Base-by-base conservation (phyloP, 495 filamentous ascomycete species). In the Hypoxylon fragiforme region DNA sequence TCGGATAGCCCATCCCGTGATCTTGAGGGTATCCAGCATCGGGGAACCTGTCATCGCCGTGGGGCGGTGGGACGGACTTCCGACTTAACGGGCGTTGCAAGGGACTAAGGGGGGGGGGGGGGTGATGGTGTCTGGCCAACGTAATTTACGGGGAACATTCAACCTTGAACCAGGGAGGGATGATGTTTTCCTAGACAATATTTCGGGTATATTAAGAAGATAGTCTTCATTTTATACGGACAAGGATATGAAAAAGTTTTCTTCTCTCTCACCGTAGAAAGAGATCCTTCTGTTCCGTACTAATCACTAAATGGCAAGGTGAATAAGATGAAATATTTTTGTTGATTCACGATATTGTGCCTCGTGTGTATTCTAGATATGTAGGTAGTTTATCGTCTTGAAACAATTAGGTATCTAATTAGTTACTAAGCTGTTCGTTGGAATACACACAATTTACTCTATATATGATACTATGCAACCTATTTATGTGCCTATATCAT, bases 31-130 rank as follows among this genome's bases (percentile, higher is more conserved):
- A 52, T 57, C 52, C 58, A 62, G 47, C 41, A 43, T 49, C 52
- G 37, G 52, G 58, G 58, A 62, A 53, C 51, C 15, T 45, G 13
- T 22, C 46, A 50, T 41, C 31, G 39, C 18, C 45, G 49, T 61
- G 57, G 50, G 57, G 51, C 57, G 21, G 40, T 54, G 42, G 50
- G 42, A 56, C 47, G 52, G 52, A 51, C 50, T 51, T 61, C 57
- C 46, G 58, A 30, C 18, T 40, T 57, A 43, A 30, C 42, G 36
- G 16, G n/a, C 16, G 24, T 53, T 39, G 18, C 30, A 9, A 19
- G 34, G 26, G 13, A 31, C 37, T 32, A 15, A 24, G 18, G 48
- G n/a, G n/a, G n/a, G n/a, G n/a, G n/a, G n/a, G n/a, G n/a, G n/a
- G n/a, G n/a, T n/a, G n/a, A n/a, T n/a, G n/a, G 20, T 28, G 43